phyloP scores from a whole-genome alignment of 306 rosid genomes.

The Pterocarpus macrocarpus region DNA sequence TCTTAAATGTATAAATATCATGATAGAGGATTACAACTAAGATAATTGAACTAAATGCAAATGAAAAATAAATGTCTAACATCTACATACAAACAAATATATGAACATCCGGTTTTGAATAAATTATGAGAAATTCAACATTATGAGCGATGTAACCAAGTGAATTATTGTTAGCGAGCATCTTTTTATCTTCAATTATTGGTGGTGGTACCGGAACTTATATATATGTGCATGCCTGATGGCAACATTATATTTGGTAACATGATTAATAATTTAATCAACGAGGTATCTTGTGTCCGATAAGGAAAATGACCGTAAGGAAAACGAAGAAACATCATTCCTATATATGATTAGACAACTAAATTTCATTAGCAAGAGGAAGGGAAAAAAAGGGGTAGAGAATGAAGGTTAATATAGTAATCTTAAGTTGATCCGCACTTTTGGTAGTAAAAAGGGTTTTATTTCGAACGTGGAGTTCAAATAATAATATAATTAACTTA shows the following conservation, averaged over 20 bases:
- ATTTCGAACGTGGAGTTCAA: constrained; percentile 32
- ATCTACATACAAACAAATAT: constrained; percentile 12
- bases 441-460: background rate
- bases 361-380: constrained; percentile 1
- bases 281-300: constrained; percentile 36
- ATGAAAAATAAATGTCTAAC: background rate
- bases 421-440: constrained; percentile 7
- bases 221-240: background rate
- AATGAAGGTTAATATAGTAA: constrained; percentile 34
- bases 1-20: background rate
- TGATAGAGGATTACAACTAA: constrained; percentile 3
- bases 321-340: background rate
- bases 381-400: background rate
- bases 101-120: constrained; percentile 9
- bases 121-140: constrained; percentile 2
- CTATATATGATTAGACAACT: constrained; percentile 34
- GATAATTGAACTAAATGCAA: background rate
- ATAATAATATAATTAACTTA: constrained; percentile 6
- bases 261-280: constrained; percentile 49
- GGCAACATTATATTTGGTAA: constrained; percentile 42
- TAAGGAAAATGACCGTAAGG: constrained; percentile 31
- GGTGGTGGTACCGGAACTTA: constrained; percentile 34
- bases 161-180: constrained; percentile 40
- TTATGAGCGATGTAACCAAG: constrained; percentile 15
- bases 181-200: constrained; percentile 50